Evolutionary conservation across 495 filamentous ascomycete genomes (phyloP).

Genomic region (Haplographium delicatum): DNA sequence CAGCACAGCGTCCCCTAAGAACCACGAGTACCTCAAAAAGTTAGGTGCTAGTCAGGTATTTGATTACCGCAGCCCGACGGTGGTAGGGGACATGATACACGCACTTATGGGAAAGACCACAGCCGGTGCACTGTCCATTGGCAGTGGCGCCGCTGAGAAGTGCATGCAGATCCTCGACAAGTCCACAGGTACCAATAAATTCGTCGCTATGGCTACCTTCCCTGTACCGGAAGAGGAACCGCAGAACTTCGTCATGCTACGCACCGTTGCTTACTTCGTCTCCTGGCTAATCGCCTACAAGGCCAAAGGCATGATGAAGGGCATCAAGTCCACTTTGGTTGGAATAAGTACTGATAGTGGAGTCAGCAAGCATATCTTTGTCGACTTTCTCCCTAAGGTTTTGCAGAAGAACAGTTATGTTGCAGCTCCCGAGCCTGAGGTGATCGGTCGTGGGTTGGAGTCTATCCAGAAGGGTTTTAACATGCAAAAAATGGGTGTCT

Average conservation of each 20-base stretch:
- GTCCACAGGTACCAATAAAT: neutral
- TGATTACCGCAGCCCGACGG: neutral
- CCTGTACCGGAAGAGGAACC: neutral
- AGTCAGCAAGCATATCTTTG: too few species aligned
- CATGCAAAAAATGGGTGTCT: slow-evolving; percentile 34
- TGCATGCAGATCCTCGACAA: neutral
- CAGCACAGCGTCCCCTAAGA: slow-evolving; percentile 30
- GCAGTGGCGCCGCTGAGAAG: neutral
- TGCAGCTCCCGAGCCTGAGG: neutral
- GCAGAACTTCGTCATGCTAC: neutral
- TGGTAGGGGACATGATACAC: slow-evolving; percentile 5
- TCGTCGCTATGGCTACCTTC: neutral
- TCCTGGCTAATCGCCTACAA: neutral
- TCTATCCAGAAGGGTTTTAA: slow-evolving; percentile 37
- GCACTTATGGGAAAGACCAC: neutral
- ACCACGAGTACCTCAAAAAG: slow-evolving; percentile 31
- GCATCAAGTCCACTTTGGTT: slow-evolving; percentile 1
- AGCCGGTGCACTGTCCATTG: neutral
- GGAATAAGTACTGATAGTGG: neutral
- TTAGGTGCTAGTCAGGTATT: slow-evolving; percentile 29
- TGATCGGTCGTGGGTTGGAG: slow-evolving; percentile 30
- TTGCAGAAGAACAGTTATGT: neutral
- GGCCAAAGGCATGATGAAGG: neutral
- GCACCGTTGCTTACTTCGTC: neutral
- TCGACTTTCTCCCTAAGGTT: neutral